Evolutionary conservation across 2,329 filamentous ascomycete genomes (phyloP), one percentile per base, ranked within the genome.

Genomic region (Xylaria sp.): DNA sequence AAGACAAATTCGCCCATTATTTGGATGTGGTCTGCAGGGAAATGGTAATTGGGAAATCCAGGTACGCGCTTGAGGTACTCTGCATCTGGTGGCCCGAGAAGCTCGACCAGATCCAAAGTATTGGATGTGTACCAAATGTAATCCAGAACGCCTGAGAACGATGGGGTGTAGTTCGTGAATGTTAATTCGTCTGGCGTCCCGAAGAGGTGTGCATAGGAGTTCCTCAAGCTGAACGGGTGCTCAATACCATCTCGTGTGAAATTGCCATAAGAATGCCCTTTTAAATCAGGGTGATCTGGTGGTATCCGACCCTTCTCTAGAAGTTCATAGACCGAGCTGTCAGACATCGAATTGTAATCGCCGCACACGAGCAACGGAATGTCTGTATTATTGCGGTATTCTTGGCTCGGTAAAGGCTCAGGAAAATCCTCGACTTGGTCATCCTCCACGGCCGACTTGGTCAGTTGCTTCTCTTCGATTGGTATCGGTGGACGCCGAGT

Each of bases 71-170:
- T 91, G 66, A 97, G 88, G 78, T 97, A 96, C 32, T 93, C 88
- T 71, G 90, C 88, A 78, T 97, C 94, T 2, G 97, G 93, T 50
- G 95, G 92, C 34, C 94, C 94, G 4, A 97, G 89, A 61, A 97
- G 81, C 61, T 91, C 91, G 20, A 93, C 90, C 28, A 97, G 92
- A 77, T 96, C 92, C 52, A 97, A 84, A 25, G 91, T 90, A 80
- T 96, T 97, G 66, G 93, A 95, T 65, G 94, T 94, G 81, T 97
- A 99, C 94, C 94, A 98, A 76, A 99, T 93, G 80, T 98, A 97
- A 79, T 99, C 96, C 73, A 99, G 92, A 65, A 97, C 93, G 70
- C 94, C 94, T 60, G 89, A 88, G 81, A 97, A 99, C n/a, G 90
- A 89, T 0, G 96, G 94, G 15, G 94, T 97, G 81, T 98, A 99